Percentiles rank a stretch among this genome's conserved stretches.
Conservation (phyloP, 257 asterid genomes). For the Ophiorrhiza pumila region DNA sequence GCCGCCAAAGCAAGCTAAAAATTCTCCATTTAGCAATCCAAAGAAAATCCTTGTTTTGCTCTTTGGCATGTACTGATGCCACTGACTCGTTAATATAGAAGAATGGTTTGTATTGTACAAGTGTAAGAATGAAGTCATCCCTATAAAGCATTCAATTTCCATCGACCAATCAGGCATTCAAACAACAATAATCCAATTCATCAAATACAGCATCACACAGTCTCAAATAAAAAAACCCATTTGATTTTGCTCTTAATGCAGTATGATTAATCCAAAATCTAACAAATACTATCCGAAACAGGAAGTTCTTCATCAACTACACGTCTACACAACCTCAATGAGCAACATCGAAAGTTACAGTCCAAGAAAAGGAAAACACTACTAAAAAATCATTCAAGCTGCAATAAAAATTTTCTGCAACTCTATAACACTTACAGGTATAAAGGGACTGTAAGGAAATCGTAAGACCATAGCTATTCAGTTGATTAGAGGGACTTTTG, state of each 20-base stretch:
- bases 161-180: too few relatives aligned
- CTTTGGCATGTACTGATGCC: background rate
- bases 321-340: background rate
- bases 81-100: background rate
- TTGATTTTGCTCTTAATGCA: background rate
- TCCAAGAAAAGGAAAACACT: background rate
- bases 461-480: slow-evolving; percentile 23
- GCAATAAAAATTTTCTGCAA: background rate
- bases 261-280: background rate
- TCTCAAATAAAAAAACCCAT: background rate
- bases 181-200: background rate
- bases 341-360: background rate
- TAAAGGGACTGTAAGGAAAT: slow-evolving; percentile 28
- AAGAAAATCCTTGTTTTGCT: background rate
- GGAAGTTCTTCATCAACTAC: too few relatives aligned
- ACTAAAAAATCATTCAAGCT: background rate
- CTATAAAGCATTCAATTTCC: too few relatives aligned
- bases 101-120: too few relatives aligned
- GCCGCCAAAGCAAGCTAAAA: background rate
- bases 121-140: too few relatives aligned
- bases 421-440: slow-evolving; percentile 32
- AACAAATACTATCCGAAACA: background rate
- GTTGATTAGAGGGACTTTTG: background rate
- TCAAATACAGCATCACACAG: background rate
- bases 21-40: background rate